These are phyloP conservation scores for Pelomyxa schiedti DNA, from an alignment of 78 protist genomes.

Conservation along the genomic window DNA sequence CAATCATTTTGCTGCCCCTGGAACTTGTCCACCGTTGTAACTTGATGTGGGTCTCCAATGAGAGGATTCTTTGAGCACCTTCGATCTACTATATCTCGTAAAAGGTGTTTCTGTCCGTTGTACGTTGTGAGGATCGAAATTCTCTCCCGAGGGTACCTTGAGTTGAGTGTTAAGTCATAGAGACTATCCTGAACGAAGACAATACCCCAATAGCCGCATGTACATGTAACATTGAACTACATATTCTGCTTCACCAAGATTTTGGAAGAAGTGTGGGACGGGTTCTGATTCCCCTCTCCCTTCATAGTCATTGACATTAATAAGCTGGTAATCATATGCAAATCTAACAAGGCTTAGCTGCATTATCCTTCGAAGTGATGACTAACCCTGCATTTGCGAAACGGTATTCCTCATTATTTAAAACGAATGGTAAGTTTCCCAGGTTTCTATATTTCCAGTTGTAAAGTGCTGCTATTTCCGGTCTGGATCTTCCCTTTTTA, in stretches of 20 bases:
- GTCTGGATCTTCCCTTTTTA: constrained; percentile 68
- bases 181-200: constrained; percentile 9
- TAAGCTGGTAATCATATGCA: constrained; percentile 56
- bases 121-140: constrained; percentile 89
- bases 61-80: constrained; percentile 17
- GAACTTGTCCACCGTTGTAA: constrained; percentile 83
- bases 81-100: constrained; percentile 22
- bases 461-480: constrained; percentile 62
- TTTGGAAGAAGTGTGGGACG: constrained; percentile 70
- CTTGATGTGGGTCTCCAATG: constrained; percentile 58
- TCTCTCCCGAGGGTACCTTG: constrained; percentile 46
- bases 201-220: constrained; percentile 81
- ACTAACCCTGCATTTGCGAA: constrained; percentile 42
- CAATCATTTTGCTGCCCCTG: constrained; percentile 95
- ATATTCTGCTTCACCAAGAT: constrained; percentile 91
- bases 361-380: background rate
- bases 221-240: constrained; percentile 76
- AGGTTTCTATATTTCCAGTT: constrained; percentile 79
- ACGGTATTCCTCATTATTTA: background rate
- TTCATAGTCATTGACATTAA: constrained; percentile 69
- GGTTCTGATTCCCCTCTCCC: constrained; percentile 75
- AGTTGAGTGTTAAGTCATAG: background rate
- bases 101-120: constrained; percentile 81
- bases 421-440: constrained; percentile 57
- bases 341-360: constrained; percentile 29